phyloP scores from a whole-genome alignment of 2,329 filamentous ascomycete genomes.

The Fusarium solani-melongenae region DNA sequence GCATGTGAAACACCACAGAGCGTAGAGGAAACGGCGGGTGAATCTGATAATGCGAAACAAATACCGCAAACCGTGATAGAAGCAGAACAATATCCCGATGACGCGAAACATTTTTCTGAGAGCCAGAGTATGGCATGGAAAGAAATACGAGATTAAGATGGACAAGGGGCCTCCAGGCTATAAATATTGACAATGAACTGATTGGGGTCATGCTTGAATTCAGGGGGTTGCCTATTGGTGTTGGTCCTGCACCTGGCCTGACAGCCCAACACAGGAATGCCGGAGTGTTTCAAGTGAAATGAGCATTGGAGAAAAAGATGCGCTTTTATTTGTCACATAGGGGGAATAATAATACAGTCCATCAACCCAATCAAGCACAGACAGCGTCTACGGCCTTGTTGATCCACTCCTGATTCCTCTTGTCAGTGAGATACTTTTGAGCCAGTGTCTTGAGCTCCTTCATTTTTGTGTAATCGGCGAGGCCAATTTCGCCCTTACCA shows the following conservation, averaged over 20 bases:
- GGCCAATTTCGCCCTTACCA: constrained; percentile 14
- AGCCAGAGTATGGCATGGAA: not conserved
- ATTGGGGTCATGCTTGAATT: not conserved
- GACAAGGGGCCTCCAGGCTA: not conserved
- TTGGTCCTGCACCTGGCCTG: not conserved
- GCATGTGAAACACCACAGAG: not conserved
- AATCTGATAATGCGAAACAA: not conserved
- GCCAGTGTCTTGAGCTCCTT: not conserved
- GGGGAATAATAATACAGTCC: not conserved
- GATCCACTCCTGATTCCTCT: not conserved
- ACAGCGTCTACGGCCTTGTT: not conserved
- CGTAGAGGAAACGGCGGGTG: not conserved
- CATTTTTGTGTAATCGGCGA: constrained; percentile 21
- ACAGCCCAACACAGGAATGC: not conserved
- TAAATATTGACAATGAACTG: not conserved
- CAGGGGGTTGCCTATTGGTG: not conserved
- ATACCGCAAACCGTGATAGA: not conserved
- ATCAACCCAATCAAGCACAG: not conserved
- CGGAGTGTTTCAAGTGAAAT: not conserved
- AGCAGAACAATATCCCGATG: not conserved
- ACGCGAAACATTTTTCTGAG: not conserved
- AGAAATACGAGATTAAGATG: not conserved
- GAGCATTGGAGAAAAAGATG: not conserved
- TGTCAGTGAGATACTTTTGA: not conserved
- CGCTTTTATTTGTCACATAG: not conserved